Conservation (phyloP, 495 filamentous ascomycete genomes). For the Aspergillus nidulans region DNA sequence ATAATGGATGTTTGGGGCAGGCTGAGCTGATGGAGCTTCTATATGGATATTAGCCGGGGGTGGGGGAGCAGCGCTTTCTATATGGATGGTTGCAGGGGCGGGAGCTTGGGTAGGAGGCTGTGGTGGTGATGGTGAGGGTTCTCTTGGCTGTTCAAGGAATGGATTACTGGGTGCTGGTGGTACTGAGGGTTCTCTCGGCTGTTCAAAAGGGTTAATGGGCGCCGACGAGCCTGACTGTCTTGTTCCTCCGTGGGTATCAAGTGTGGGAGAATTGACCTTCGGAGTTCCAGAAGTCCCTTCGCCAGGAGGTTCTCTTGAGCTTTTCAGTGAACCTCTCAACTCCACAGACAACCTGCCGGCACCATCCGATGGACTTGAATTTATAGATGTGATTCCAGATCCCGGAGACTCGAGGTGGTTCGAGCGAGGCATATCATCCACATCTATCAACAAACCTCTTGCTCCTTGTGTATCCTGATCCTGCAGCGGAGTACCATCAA, state of each 20-base stretch:
- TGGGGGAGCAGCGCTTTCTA: constrained; percentile 3
- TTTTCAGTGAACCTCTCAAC: neutral
- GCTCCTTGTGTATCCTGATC: neutral
- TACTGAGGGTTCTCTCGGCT: neutral
- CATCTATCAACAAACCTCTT: constrained; percentile 27
- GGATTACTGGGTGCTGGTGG: neutral
- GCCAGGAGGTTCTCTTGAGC: neutral
- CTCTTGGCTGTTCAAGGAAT: neutral
- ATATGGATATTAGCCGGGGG: constrained; percentile 7
- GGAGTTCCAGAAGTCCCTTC: neutral
- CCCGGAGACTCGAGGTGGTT: neutral
- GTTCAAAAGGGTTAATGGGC: constrained; percentile 11
- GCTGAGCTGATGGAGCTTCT: constrained; percentile 5
- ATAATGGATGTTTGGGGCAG: neutral
- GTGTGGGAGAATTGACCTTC: neutral
- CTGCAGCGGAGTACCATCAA: neutral
- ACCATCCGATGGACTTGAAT: constrained; percentile 12
- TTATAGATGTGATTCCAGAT: constrained; percentile 7
- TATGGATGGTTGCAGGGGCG: neutral
- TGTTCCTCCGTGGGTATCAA: neutral
- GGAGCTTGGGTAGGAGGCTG: neutral
- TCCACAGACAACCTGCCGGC: neutral
- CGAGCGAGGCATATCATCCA: constrained; percentile 23
- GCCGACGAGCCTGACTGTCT: neutral
- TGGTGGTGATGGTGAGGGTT: constrained; percentile 5